Conservation (phyloP, 495 filamentous ascomycete genomes). For the Neurospora pannonica region DNA sequence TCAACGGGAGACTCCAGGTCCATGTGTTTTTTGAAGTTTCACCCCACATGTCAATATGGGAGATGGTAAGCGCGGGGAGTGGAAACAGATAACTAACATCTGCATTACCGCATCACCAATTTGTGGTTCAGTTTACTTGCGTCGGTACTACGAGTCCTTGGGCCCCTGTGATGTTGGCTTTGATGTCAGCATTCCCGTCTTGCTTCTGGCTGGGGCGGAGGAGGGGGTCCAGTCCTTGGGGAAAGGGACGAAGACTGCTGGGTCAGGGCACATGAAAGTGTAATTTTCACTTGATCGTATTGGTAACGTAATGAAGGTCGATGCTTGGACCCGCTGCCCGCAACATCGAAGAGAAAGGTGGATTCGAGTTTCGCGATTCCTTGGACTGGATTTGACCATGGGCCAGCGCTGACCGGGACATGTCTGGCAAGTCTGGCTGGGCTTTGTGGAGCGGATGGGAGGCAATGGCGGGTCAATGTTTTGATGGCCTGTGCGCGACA, state of each 20-base stretch:
- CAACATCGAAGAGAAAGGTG: background rate
- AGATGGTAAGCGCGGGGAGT: background rate
- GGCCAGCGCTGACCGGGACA: background rate
- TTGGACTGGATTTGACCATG: background rate
- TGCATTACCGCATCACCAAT: background rate
- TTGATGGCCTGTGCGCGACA: conserved; percentile 17
- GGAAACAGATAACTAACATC: background rate
- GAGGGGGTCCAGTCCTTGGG: background rate
- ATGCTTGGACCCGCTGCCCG: background rate
- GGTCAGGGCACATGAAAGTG: background rate
- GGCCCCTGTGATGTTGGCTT: background rate
- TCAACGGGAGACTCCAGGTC: background rate
- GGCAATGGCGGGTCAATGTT: conserved; percentile 2
- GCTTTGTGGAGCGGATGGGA: background rate
- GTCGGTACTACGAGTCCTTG: background rate
- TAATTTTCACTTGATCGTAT: background rate
- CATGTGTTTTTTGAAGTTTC: background rate
- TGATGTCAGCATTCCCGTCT: background rate
- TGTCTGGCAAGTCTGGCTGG: background rate
- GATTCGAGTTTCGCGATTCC: background rate
- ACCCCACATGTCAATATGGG: background rate
- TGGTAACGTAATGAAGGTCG: background rate
- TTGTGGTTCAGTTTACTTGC: background rate
- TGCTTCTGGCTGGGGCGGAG: background rate
- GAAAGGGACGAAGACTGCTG: background rate